phyloP scores from a whole-genome alignment of 2,329 filamentous ascomycete genomes.

The Xylariaceae sp. region DNA sequence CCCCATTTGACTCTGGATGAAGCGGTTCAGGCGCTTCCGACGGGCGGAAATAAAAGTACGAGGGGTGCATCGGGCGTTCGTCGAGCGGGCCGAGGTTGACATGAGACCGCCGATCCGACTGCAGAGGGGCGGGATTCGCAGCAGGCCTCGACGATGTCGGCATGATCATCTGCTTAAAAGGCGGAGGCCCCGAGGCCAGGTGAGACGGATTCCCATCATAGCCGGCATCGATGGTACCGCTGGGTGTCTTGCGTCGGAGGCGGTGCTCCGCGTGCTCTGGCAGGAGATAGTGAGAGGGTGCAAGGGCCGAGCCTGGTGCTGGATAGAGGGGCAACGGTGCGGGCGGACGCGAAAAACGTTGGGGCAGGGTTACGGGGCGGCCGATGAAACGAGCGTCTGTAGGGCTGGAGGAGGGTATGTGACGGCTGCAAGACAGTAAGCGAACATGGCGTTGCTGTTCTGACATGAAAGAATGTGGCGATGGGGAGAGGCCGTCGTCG shows the following conservation, averaged over 20 bases:
- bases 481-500: constrained; percentile 22
- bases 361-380: constrained; percentile 13
- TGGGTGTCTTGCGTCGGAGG: constrained; percentile 85
- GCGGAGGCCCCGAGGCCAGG: constrained; percentile 66
- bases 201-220: constrained; percentile 81
- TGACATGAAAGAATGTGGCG: constrained; percentile 15
- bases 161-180: constrained; percentile 77
- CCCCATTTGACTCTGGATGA: constrained; percentile 16
- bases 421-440: constrained; percentile 15
- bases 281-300: constrained; percentile 23
- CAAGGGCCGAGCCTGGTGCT: constrained; percentile 27
- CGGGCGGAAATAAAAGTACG: constrained; percentile 12
- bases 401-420: constrained; percentile 8
- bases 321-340: constrained; percentile 34
- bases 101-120: constrained; percentile 20
- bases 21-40: constrained; percentile 15
- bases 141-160: constrained; percentile 44
- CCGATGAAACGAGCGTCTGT: constrained; percentile 17
- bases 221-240: constrained; percentile 83
- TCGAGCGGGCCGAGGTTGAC: constrained; percentile 15
- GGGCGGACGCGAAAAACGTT: constrained; percentile 15
- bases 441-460: constrained; percentile 14
- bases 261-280: constrained; percentile 60
- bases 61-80: constrained; percentile 22
- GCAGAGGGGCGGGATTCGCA: constrained; percentile 26